Conservation (phyloP, 352 stramenopile species). For the Labyrinthula sp. region DNA sequence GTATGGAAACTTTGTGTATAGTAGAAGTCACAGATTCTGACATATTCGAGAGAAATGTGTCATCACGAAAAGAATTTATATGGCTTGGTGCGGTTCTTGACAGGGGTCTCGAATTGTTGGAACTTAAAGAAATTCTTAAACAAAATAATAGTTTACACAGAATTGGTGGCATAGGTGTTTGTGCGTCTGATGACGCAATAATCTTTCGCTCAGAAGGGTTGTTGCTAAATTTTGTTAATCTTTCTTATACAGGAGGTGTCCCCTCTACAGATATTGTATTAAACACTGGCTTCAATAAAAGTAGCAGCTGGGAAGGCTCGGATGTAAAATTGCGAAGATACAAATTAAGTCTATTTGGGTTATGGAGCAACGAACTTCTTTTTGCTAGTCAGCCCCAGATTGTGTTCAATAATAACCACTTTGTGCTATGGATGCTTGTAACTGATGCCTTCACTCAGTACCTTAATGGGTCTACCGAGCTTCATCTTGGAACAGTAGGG, state of each 20-base stretch:
- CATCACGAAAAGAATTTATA: neutral
- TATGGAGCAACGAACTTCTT: conserved; percentile 33
- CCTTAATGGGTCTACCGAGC: conserved; percentile 86
- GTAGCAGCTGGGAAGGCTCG: no score
- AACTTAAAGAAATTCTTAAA: conserved; percentile 41
- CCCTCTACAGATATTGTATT: conserved; percentile 9
- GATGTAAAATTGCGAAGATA: neutral
- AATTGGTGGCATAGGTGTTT: conserved; percentile 61
- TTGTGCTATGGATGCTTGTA: conserved; percentile 89
- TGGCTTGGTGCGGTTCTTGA: neutral
- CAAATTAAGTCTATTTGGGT: neutral
- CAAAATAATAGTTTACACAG: neutral
- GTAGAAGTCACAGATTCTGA: conserved; percentile 8
- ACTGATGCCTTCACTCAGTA: conserved; percentile 69
- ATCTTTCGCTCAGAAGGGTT: conserved; percentile 78
- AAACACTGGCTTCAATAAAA: neutral
- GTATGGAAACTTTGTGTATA: conserved; percentile 1
- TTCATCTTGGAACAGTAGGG: conserved; percentile 57
- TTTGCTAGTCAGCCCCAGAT: conserved; percentile 63
- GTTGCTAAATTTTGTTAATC: conserved; percentile 71
- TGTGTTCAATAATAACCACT: conserved; percentile 60
- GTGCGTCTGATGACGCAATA: conserved; percentile 66
- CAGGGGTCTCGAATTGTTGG: conserved; percentile 42
- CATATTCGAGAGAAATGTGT: conserved; percentile 5
- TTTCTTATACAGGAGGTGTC: conserved; percentile 57